phyloP scores from a whole-genome alignment of 305 asterid species.

The Fraxinus nigra region DNA sequence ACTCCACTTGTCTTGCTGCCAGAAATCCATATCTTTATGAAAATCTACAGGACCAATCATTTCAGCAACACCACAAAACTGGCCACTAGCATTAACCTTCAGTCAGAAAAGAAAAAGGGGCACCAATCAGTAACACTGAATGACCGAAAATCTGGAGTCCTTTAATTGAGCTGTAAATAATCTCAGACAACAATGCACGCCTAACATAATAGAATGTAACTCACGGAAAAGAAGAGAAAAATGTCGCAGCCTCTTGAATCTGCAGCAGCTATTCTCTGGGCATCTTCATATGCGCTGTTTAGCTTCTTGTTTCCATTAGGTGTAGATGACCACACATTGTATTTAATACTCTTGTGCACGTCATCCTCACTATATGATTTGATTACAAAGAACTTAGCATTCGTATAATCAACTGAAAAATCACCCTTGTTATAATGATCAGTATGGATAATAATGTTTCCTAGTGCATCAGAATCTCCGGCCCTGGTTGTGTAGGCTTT shows the following conservation, averaged over 20 bases:
- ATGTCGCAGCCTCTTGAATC: constrained; percentile 63
- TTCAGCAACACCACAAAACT: constrained; percentile 95
- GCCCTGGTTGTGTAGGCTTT: constrained; percentile 70
- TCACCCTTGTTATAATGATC: constrained; percentile 68
- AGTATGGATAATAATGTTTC: constrained; percentile 54
- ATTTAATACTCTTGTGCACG: constrained; percentile 92
- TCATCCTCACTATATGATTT: constrained; percentile 97
- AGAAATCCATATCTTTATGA: constrained; percentile 82
- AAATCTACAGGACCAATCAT: constrained; percentile 91
- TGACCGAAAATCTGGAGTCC: neutral
- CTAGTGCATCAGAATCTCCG: constrained; percentile 67
- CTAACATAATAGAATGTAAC: constrained; percentile 23
- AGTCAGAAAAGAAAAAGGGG: constrained; percentile 9
- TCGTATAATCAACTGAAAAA: constrained; percentile 51
- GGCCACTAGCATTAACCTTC: constrained; percentile 98
- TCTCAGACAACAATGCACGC: neutral
- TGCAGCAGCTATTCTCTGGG: constrained; percentile 59
- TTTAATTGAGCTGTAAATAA: neutral
- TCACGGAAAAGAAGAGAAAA: constrained; percentile 90
- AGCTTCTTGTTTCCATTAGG: constrained; percentile 94
- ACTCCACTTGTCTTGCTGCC: constrained; percentile 99
- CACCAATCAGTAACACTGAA: neutral
- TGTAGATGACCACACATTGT: constrained; percentile 95
- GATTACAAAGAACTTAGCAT: constrained; percentile 82
- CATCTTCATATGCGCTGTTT: constrained; percentile 70